Conservation (phyloP, 345 rosid species). For the Barbarea vulgaris region DNA sequence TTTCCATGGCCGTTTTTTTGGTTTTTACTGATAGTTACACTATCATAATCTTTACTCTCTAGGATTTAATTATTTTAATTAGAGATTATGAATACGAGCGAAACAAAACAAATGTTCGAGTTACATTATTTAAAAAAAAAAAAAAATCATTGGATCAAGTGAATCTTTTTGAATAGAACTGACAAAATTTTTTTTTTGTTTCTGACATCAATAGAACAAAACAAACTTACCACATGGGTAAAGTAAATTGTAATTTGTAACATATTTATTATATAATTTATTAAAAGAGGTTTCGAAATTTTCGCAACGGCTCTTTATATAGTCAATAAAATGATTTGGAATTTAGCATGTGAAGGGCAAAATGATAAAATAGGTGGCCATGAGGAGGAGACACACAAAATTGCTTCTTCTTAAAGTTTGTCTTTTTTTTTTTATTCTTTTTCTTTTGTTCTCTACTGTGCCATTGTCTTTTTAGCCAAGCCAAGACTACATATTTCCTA, state of each 20-base stretch:
- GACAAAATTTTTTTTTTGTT: conserved; percentile 12
- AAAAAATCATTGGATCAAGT: conserved; percentile 10
- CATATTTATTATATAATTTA: background rate
- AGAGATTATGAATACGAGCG: conserved; percentile 1
- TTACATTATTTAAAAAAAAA: background rate
- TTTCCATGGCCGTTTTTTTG: background rate
- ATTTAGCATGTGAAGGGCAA: conserved; percentile 24
- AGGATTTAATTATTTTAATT: background rate
- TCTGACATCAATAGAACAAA: conserved; percentile 6
- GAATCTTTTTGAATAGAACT: conserved; percentile 28
- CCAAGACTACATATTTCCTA: background rate
- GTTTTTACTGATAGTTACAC: background rate
- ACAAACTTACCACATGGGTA: conserved; percentile 36
- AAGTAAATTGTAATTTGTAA: background rate
- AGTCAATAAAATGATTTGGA: conserved; percentile 26
- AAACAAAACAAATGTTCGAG: conserved; percentile 38
- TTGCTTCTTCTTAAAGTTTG: conserved; percentile 33
- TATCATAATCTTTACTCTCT: background rate
- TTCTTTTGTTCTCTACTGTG: background rate
- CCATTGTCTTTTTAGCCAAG: background rate
- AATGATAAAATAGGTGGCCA: conserved; percentile 21
- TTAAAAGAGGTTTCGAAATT: background rate
- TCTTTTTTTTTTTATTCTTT: background rate
- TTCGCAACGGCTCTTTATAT: conserved; percentile 27
- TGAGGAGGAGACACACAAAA: conserved; percentile 26